Evolutionary conservation across 805 yeast species (phyloP).

Genomic region (Barnettozyma sucrosica): DNA sequence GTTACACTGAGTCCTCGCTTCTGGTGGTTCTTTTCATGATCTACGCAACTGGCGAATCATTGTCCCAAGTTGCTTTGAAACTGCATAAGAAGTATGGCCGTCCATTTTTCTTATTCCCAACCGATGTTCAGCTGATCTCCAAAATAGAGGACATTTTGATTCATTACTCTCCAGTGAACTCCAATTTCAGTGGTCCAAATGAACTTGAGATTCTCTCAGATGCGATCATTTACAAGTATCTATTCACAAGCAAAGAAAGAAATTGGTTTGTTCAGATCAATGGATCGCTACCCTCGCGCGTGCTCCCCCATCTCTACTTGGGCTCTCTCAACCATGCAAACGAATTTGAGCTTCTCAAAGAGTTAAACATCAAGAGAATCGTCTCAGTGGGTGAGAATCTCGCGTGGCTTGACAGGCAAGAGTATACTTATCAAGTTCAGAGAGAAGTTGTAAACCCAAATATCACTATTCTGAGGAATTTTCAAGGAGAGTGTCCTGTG

Average conservation of each 20-base stretch:
- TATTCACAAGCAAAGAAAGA: slow-evolving; percentile 25
- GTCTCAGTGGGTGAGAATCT: slow-evolving; percentile 83
- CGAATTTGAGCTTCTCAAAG: slow-evolving; percentile 52
- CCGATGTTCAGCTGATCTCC: slow-evolving; percentile 61
- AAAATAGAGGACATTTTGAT: slow-evolving; percentile 60
- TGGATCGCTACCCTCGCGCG: slow-evolving; percentile 80
- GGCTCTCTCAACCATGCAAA: slow-evolving; percentile 85
- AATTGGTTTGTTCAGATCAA: slow-evolving; percentile 28
- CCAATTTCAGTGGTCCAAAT: slow-evolving; percentile 10
- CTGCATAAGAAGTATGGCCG: slow-evolving; percentile 61
- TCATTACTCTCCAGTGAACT: slow-evolving; percentile 47
- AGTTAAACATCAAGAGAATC: slow-evolving; percentile 64
- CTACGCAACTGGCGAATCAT: slow-evolving; percentile 52
- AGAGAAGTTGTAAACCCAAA: slow-evolving; percentile 16
- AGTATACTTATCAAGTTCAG: slow-evolving; percentile 5
- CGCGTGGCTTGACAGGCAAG: slow-evolving; percentile 46
- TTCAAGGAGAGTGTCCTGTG: slow-evolving; percentile 19
- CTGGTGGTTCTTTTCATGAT: slow-evolving; percentile 65
- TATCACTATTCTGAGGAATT: slow-evolving; percentile 15
- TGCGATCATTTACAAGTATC: slow-evolving; percentile 30
- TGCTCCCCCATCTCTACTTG: slow-evolving; percentile 75
- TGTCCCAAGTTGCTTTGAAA: slow-evolving; percentile 61
- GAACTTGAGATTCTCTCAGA: slow-evolving; percentile 18
- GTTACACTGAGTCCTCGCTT: slow-evolving; percentile 88
- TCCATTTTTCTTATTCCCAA: slow-evolving; percentile 78